A percentile compares a stretch with the other conserved stretches of the same genome.
Evolutionary conservation across 805 yeast species (phyloP).

Genomic region (Metschnikowia chrysomelidarum): DNA sequence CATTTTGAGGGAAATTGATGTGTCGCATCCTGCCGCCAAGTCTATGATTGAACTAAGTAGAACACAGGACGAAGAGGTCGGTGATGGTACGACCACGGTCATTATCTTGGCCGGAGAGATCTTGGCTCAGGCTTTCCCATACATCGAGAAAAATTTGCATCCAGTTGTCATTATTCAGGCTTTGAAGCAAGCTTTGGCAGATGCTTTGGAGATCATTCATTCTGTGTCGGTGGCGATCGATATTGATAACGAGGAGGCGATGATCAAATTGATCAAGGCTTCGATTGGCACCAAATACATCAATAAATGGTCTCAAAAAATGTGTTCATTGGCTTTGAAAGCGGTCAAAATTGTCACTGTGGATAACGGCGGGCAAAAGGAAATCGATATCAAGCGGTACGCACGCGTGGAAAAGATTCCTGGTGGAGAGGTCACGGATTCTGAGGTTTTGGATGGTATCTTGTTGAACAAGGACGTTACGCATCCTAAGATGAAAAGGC

Average conservation of each 20-base stretch:
- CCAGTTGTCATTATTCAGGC: conserved; percentile 97
- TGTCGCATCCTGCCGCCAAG: conserved; percentile 98
- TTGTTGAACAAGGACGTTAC: conserved; percentile 94
- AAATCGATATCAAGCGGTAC: conserved; percentile 90
- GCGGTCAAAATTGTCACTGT: conserved; percentile 84
- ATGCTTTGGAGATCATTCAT: conserved; percentile 86
- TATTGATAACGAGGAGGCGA: conserved; percentile 75
- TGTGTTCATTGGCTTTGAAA: conserved; percentile 83
- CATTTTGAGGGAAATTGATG: conserved; percentile 93
- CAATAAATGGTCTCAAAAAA: conserved; percentile 82
- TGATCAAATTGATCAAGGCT: conserved; percentile 82
- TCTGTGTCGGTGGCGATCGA: conserved; percentile 83
- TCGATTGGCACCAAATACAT: conserved; percentile 96
- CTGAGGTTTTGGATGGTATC: conserved; percentile 85
- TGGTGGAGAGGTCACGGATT: conserved; percentile 94
- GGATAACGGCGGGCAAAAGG: conserved; percentile 61
- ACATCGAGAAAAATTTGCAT: conserved; percentile 91
- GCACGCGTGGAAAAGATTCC: conserved; percentile 94
- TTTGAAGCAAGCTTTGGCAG: conserved; percentile 82
- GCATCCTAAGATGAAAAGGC: conserved; percentile 97
- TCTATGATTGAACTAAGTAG: conserved; percentile 96
- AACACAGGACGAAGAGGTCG: conserved; percentile 98
- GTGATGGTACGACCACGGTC: conserved; percentile 98
- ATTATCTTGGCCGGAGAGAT: conserved; percentile 97
- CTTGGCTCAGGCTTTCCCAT: conserved; percentile 91